Conservation (phyloP, 345 rosid species). For the Eucalyptus sp. region DNA sequence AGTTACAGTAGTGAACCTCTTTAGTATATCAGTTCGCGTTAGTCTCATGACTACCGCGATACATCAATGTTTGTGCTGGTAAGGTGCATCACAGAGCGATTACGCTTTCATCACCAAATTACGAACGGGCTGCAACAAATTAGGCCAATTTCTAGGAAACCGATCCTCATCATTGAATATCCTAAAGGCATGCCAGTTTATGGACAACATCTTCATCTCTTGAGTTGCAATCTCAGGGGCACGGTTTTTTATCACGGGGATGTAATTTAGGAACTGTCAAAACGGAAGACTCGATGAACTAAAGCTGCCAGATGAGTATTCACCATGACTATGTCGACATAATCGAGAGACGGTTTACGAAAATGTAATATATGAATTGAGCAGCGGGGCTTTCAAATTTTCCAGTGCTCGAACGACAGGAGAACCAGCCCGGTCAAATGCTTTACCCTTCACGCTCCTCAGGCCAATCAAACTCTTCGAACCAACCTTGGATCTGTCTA, state of each 20-base stretch:
- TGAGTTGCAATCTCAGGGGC: neutral
- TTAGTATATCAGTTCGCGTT: neutral
- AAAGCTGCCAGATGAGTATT: neutral
- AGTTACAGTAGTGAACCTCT: neutral
- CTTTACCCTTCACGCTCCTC: neutral
- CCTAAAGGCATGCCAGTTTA: neutral
- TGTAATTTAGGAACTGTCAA: neutral
- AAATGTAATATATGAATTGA: neutral
- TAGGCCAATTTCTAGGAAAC: neutral
- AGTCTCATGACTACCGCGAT: conserved; percentile 15
- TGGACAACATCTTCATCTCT: neutral
- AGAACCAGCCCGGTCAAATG: neutral
- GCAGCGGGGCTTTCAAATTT: neutral
- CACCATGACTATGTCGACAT: neutral
- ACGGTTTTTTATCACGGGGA: neutral
- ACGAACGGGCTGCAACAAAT: neutral
- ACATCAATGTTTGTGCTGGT: neutral
- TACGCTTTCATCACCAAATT: neutral
- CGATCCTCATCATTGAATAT: neutral
- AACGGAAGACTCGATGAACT: neutral
- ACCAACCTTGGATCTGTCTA: neutral
- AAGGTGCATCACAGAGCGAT: neutral
- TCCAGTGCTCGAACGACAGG: neutral
- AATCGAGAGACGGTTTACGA: neutral
- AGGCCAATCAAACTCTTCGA: neutral